Percentiles rank a stretch among this genome's conserved stretches.
phyloP scores from a whole-genome alignment of 192 early-diverging fungal genomes.

The Coemansia sp. region DNA sequence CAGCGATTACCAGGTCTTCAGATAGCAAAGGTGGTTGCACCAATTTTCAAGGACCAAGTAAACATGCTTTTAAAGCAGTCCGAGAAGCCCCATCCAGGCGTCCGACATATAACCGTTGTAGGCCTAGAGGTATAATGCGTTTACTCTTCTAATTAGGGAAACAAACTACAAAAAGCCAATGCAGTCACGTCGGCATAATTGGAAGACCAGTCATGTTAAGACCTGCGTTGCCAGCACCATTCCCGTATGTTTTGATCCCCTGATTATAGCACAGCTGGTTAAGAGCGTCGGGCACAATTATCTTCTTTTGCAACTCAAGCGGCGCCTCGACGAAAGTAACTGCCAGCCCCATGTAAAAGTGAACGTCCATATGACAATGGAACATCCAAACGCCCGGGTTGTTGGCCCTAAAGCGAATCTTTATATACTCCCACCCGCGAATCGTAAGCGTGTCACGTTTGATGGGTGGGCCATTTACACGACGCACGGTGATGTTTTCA shows the following conservation, averaged over 20 bases:
- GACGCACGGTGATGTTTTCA: constrained; percentile 7
- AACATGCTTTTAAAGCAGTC: background rate
- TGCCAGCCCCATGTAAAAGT: constrained; percentile 69
- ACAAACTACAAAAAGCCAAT: too few species aligned
- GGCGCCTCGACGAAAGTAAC: constrained; percentile 72
- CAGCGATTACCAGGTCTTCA: background rate
- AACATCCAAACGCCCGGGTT: constrained; percentile 83
- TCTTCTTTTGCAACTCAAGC: constrained; percentile 54
- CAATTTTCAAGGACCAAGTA: background rate
- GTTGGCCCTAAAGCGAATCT: constrained; percentile 72
- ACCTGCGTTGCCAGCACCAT: constrained; percentile 73
- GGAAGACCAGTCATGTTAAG: constrained; percentile 24
- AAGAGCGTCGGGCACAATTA: constrained; percentile 56
- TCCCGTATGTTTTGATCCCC: constrained; percentile 62
- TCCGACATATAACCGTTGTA: background rate
- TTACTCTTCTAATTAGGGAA: background rate
- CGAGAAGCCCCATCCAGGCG: background rate
- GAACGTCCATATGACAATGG: constrained; percentile 73
- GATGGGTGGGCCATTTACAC: constrained; percentile 64
- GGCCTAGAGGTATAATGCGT: background rate
- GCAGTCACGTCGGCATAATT: background rate
- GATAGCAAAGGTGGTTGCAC: background rate
- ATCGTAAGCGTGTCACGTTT: constrained; percentile 73
- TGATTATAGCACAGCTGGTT: constrained; percentile 62
- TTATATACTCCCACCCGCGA: constrained; percentile 59